Base-by-base conservation (phyloP, 2,329 filamentous ascomycete genomes). In the Talaromyces sp. region DNA sequence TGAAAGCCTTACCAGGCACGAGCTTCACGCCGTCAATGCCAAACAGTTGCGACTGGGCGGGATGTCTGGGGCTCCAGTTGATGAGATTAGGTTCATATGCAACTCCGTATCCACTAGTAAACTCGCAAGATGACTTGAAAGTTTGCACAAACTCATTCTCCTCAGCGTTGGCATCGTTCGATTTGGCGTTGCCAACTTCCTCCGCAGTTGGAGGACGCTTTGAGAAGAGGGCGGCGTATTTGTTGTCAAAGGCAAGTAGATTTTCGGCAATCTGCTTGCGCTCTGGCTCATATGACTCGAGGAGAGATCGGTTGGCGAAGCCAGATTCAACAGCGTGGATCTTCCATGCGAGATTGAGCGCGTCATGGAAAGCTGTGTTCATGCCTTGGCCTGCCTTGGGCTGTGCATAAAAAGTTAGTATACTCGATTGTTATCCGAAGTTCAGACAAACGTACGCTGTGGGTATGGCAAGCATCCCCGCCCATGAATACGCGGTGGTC, bases 321-420 rank as follows among this genome's bases (percentile, higher is more conserved):
- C 91, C 91, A 25, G 82, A 81, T 70, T 96, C 91, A 9, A 97
- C 93, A 36, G 89, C 86, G 70, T 96, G 92, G 53, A 97, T 89
- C 78, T 97, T 97, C 92, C 92, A 97, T 7, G 92, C 92, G 40
- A 97, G 80, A 72, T 97, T 97, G 60, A 91, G 84, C 0, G 91
- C 91, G 66, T 81, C 78, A 50, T 81, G 73, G 73, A 82, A 82
- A 21, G 83, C 78, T 63, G 82, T 83, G 74, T 83, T 83, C 81
- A 83, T 86, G 58, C 84, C 84, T 66, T 86, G 84, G 15, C 84
- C 84, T 13, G 84, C 84, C 71, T 86, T 87, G 56, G 84, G 84
- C 57, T 77, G 69, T 19, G 58, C 28, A 21, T 53, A 28, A 19
- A 41, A 31, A n/a, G n/a, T 66, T 61, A 64, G 62, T 33, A 50